Evolutionary conservation across 495 filamentous ascomycete species (phyloP), one percentile per base, ranked within the genome.

Genomic region (Neurospora sp.): DNA sequence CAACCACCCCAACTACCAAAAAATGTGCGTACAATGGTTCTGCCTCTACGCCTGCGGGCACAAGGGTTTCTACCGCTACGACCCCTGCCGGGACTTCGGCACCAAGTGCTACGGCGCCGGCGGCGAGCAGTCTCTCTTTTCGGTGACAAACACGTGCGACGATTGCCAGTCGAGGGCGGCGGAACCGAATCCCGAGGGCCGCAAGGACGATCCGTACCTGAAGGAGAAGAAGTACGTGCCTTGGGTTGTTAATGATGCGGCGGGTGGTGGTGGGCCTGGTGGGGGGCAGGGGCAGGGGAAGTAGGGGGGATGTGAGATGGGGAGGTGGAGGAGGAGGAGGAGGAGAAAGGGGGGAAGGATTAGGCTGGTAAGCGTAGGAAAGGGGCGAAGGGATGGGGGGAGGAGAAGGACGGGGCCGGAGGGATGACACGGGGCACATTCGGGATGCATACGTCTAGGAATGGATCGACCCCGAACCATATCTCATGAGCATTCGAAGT

Each of bases 31-130:
- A 24, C 74, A 80, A 45, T 73, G 76, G 43, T 76, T 77, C 74
- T 81, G 62, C 34, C 75, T 81, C 54, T 81, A 77, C n/a, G 73
- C 72, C 70, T 78, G 79, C 42, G 73, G 72, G 15, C 77, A 79
- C 69, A 73, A 74, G 15, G 59, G 72, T 59, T 79, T 79, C 36
- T 76, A 76, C 39, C 75, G 72, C 69, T 79, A 76, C 43, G 76
- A 79, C 74, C 76, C 77, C 70, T 79, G 77, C 73, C 28, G 34
- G 40, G 69, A 74, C 40, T 76, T 79, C 66, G 77, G 77, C 45
- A 42, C 42, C n/a, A 74, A 69, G 3, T 79, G 77, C 66, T 76
- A 73, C 54, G 77, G 77, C 38, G 74, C 76, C 1, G 48, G 72
- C 21, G 77, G 77, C 7, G 74, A 59, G 24, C 77, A 79, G 15